phyloP scores from a whole-genome alignment of 2,329 filamentous ascomycete species.

The Onygenales sp. region DNA sequence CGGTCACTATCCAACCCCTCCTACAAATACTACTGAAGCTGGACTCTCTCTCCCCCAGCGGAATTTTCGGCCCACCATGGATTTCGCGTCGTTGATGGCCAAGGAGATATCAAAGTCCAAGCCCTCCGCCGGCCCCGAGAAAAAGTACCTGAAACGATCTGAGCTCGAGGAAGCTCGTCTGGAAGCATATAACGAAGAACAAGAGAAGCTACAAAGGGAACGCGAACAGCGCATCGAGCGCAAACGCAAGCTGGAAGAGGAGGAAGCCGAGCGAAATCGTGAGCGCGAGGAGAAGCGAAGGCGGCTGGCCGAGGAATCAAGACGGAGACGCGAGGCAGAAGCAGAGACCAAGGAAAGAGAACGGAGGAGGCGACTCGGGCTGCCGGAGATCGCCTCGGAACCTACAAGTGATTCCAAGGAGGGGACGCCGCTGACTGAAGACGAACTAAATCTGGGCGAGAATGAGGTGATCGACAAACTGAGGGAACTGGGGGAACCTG shows the following conservation, averaged over 20 bases:
- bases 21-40: background rate
- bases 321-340: slow-evolving; percentile 57
- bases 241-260: slow-evolving; percentile 86
- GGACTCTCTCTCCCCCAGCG: too few species aligned
- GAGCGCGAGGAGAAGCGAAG: slow-evolving; percentile 73
- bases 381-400: slow-evolving; percentile 60
- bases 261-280: slow-evolving; percentile 60
- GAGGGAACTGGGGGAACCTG: slow-evolving; percentile 63
- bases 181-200: slow-evolving; percentile 71
- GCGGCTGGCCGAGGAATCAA: slow-evolving; percentile 71
- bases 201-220: slow-evolving; percentile 62
- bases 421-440: slow-evolving; percentile 21
- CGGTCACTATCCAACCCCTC: background rate
- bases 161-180: slow-evolving; percentile 77
- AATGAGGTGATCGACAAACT: slow-evolving; percentile 61
- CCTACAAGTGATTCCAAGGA: slow-evolving; percentile 33
- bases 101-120: slow-evolving; percentile 83
- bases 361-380: slow-evolving; percentile 64
- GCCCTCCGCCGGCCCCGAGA: slow-evolving; percentile 33
- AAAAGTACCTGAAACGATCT: slow-evolving; percentile 77
- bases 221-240: slow-evolving; percentile 59
- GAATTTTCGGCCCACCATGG: slow-evolving; percentile 49
- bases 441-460: slow-evolving; percentile 56
- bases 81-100: slow-evolving; percentile 89
- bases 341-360: slow-evolving; percentile 64